A percentile compares a stretch with the other conserved stretches of the same genome.
phyloP scores from a whole-genome alignment of 768 basidiomycete genomes.

The Zangia roseola region DNA sequence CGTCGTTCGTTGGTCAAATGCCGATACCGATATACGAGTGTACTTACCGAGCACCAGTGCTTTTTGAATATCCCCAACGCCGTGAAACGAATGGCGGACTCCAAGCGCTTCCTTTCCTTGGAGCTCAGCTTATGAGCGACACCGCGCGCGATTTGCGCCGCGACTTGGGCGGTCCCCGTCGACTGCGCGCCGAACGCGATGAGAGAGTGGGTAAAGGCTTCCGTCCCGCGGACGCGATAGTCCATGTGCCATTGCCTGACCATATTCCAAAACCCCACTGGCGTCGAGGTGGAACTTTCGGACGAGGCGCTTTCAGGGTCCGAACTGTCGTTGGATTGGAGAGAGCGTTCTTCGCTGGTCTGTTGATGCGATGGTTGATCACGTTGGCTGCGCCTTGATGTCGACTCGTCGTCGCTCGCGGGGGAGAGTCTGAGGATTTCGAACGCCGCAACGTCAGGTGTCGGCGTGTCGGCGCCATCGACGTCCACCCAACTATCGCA shows the following conservation, averaged over 20 bases:
- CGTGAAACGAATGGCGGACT: constrained; percentile 10
- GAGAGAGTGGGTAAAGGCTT: constrained; percentile 15
- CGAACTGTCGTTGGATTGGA: constrained; percentile 4
- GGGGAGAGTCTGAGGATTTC: not conserved
- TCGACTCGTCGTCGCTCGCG: not conserved
- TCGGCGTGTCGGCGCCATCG: not conserved
- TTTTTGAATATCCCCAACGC: constrained; percentile 15
- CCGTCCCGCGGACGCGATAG: constrained; percentile 16
- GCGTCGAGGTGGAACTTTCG: not conserved
- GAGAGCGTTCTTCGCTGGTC: not conserved
- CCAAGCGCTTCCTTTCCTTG: constrained; percentile 11
- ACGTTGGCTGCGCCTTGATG: not conserved
- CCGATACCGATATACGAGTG: not conserved
- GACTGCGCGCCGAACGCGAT: constrained; percentile 16
- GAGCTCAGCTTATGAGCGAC: constrained; percentile 7
- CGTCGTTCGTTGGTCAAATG: not conserved
- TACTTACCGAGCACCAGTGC: constrained; percentile 17
- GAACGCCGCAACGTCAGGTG: constrained; percentile 1
- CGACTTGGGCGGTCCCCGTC: constrained; percentile 9
- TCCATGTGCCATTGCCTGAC: constrained; percentile 22
- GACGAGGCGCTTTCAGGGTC: constrained; percentile 13
- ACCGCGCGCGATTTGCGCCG: constrained; percentile 15
- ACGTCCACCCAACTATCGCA: constrained; percentile 2
- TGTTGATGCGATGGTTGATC: not conserved
- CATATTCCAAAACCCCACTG: constrained; percentile 12